phyloP scores from a whole-genome alignment of 352 stramenopile genomes.

The Globisporangium takayamanum region DNA sequence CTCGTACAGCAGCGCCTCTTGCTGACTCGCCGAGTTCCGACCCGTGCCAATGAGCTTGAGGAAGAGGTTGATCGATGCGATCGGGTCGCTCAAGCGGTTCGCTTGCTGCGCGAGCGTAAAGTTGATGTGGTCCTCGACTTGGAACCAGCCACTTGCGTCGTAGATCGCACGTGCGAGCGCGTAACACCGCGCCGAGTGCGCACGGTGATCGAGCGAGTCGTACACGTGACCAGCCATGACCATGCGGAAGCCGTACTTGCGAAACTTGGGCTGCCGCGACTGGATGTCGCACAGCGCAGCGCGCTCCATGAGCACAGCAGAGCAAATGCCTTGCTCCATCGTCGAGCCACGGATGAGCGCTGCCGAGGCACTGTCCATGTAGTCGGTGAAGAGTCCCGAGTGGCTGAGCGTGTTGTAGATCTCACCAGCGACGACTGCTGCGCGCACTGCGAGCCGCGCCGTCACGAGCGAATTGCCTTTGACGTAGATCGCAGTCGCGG shows the following conservation, averaged over 20 bases:
- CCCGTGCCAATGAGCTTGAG: slow-evolving; percentile 82
- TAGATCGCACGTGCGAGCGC: slow-evolving; percentile 72
- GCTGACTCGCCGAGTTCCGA: slow-evolving; percentile 74
- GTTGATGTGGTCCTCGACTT: slow-evolving; percentile 87
- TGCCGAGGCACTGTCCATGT: slow-evolving; percentile 82
- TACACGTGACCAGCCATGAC: slow-evolving; percentile 87
- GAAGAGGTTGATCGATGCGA: slow-evolving; percentile 81
- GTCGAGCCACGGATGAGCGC: slow-evolving; percentile 79
- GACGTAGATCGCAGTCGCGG: slow-evolving; percentile 54
- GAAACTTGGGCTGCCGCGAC: slow-evolving; percentile 62
- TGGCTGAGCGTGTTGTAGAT: slow-evolving; percentile 74
- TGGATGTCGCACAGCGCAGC: slow-evolving; percentile 75
- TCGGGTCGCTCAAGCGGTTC: slow-evolving; percentile 65
- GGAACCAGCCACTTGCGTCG: slow-evolving; percentile 73
- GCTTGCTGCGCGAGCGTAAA: slow-evolving; percentile 81
- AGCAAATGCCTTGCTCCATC: slow-evolving; percentile 81
- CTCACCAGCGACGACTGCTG: slow-evolving; percentile 69
- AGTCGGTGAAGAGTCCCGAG: slow-evolving; percentile 74
- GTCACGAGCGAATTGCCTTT: slow-evolving; percentile 43
- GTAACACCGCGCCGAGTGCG: slow-evolving; percentile 81
- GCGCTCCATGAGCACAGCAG: slow-evolving; percentile 75
- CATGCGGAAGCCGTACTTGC: slow-evolving; percentile 88
- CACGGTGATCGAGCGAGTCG: slow-evolving; percentile 55
- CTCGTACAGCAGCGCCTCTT: slow-evolving; percentile 78
- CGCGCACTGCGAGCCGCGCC: slow-evolving; percentile 51